These are phyloP conservation scores for Paecilomyces dactylethromorphus DNA, from an alignment of 2,329 filamentous ascomycete species.

Conservation along the genomic window DNA sequence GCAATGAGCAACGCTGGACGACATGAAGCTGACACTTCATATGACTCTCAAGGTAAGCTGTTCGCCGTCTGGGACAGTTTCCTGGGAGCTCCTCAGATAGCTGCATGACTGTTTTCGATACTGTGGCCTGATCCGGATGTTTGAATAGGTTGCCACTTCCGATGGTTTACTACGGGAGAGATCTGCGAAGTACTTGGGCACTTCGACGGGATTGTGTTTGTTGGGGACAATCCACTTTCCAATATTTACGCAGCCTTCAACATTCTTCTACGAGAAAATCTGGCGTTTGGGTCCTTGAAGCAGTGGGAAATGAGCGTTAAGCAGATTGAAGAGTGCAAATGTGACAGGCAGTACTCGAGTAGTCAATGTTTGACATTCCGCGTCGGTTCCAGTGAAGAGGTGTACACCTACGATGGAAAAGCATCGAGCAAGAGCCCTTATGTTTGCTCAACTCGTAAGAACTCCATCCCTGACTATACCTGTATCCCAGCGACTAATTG, in stretches of 20 bases:
- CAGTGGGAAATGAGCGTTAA: slow-evolving; percentile 31
- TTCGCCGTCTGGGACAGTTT: not conserved
- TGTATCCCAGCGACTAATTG: slow-evolving; percentile 2
- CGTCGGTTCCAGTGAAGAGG: slow-evolving; percentile 19
- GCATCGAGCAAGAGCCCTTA: slow-evolving; percentile 10
- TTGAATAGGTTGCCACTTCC: slow-evolving; percentile 32
- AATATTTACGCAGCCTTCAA: slow-evolving; percentile 41
- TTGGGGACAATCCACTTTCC: slow-evolving; percentile 35
- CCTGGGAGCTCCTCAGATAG: not conserved
- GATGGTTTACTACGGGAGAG: slow-evolving; percentile 36
- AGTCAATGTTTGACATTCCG: slow-evolving; percentile 20
- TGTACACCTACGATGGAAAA: slow-evolving; percentile 7
- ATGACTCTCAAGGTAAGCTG: slow-evolving; percentile 26
- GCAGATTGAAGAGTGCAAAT: slow-evolving; percentile 27
- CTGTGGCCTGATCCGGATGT: slow-evolving; percentile 3
- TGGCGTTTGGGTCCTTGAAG: slow-evolving; percentile 32
- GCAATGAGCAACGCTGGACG: slow-evolving; percentile 37
- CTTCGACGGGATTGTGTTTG: slow-evolving; percentile 36
- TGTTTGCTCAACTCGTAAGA: slow-evolving; percentile 15
- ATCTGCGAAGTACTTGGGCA: slow-evolving; percentile 40
- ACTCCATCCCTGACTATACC: not conserved
- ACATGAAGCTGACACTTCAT: slow-evolving; percentile 35
- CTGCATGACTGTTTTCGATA: not conserved
- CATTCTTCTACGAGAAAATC: slow-evolving; percentile 36
- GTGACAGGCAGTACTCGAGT: slow-evolving; percentile 35